Percentiles rank a stretch among this genome's conserved stretches.
Evolutionary conservation across 345 rosid genomes (phyloP).

Genomic region (Lenwebbia sp.): DNA sequence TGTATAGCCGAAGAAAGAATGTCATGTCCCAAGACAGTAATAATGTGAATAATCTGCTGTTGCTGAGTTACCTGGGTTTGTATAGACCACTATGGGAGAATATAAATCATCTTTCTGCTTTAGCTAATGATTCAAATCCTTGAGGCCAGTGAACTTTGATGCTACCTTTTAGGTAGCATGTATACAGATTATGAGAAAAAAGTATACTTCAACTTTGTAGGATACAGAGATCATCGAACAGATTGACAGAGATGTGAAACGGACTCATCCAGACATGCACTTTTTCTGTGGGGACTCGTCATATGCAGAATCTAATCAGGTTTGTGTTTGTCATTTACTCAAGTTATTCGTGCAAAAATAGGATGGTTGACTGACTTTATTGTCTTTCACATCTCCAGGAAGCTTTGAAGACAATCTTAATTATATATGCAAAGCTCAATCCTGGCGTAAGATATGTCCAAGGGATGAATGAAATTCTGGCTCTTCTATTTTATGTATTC

Average conservation of each 20-base stretch:
- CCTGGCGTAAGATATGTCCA: constrained; percentile 98
- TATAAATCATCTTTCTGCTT: neutral
- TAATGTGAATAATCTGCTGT: neutral
- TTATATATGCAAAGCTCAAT: constrained; percentile 86
- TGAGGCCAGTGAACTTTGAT: neutral
- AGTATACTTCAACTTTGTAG: constrained; percentile 21
- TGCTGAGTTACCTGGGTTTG: neutral
- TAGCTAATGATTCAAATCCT: neutral
- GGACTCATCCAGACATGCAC: constrained; percentile 95
- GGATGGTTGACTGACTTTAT: neutral
- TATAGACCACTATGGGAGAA: neutral
- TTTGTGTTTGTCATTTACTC: constrained; percentile 6
- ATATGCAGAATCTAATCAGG: constrained; percentile 81
- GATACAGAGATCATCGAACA: constrained; percentile 87
- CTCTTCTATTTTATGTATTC: constrained; percentile 80
- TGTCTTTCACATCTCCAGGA: constrained; percentile 35
- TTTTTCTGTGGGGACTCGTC: constrained; percentile 87
- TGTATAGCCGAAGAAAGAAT: neutral
- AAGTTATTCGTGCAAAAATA: neutral
- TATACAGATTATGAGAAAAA: neutral
- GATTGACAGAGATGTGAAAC: constrained; percentile 90
- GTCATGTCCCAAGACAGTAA: neutral
- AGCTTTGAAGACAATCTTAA: constrained; percentile 64
- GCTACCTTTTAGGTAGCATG: neutral
- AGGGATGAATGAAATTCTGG: constrained; percentile 98